A percentile compares a stretch with the other conserved stretches of the same genome.
Evolutionary conservation across 73 alveolate species (phyloP).

Genomic region (Diophrys sp.): DNA sequence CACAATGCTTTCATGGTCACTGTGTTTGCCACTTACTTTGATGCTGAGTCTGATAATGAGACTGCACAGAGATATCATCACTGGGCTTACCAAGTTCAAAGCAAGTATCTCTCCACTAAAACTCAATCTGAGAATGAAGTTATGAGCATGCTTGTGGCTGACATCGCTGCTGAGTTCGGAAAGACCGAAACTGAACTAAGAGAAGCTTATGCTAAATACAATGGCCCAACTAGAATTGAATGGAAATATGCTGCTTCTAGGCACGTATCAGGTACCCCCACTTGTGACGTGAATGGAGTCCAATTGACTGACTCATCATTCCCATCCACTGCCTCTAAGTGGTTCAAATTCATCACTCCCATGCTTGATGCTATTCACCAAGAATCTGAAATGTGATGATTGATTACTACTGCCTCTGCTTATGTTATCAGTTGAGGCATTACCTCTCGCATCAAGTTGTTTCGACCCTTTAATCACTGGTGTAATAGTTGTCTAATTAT

Average conservation of each 20-base stretch:
- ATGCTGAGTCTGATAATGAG: neutral
- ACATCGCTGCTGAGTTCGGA: neutral
- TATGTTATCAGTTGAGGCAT: too few species aligned
- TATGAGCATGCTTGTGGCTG: neutral
- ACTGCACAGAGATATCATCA: neutral
- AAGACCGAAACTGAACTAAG: neutral
- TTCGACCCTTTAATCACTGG: too few species aligned
- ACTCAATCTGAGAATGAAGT: neutral
- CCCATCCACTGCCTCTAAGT: neutral
- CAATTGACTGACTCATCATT: neutral
- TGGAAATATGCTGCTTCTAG: neutral
- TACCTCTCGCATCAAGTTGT: too few species aligned
- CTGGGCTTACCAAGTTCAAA: neutral
- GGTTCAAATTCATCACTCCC: neutral
- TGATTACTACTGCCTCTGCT: too few species aligned
- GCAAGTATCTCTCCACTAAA: neutral
- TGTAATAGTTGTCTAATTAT: too few species aligned
- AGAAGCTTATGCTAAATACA: neutral
- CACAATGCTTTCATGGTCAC: neutral
- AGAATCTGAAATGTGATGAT: too few species aligned
- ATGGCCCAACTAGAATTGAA: neutral
- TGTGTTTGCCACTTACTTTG: neutral
- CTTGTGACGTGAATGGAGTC: conserved; percentile 2
- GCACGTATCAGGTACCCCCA: neutral
- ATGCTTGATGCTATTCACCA: neutral